These are phyloP conservation scores for Dysphania ambrosioides DNA, from an alignment of 148 eudicot genomes.

Conservation along the genomic window DNA sequence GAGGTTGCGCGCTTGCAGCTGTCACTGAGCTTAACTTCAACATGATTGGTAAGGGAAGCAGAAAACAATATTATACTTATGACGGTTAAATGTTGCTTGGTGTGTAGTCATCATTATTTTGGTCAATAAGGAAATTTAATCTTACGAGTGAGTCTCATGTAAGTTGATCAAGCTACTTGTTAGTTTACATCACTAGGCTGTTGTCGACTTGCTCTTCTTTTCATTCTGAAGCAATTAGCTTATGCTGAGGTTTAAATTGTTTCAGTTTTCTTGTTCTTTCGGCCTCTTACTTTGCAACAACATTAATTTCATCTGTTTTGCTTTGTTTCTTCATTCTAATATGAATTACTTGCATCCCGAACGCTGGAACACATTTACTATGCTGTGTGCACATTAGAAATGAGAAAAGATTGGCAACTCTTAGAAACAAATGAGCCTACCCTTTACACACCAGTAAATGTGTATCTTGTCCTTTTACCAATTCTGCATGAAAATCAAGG, in stretches of 20 bases:
- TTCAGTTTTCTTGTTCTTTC: not conserved
- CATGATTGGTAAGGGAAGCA: slow-evolving; percentile 63
- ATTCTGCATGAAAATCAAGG: not conserved
- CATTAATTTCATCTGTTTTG: not conserved
- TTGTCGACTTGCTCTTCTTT: not conserved
- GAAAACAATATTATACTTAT: slow-evolving; percentile 9
- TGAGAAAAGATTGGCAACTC: not conserved
- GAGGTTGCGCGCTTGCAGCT: slow-evolving; percentile 90
- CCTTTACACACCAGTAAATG: not conserved
- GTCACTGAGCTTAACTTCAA: slow-evolving; percentile 94
- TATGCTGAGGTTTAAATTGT: not conserved
- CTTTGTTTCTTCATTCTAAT: not conserved
- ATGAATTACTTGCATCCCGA: not conserved
- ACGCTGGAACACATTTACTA: not conserved
- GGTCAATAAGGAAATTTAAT: not conserved
- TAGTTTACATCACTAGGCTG: too few relatives aligned
- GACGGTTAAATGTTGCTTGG: not conserved
- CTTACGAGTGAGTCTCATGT: not conserved
- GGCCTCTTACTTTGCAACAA: not conserved
- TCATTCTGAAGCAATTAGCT: not conserved
- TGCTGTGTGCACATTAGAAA: not conserved
- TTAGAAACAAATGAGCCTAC: not conserved
- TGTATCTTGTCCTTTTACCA: not conserved
- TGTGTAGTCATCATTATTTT: not conserved
- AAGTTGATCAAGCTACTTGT: not conserved